Percentiles rank a stretch among this genome's conserved stretches.
These are phyloP conservation scores for Priceomyces carsonii DNA, from an alignment of 805 yeast genomes.

Conservation along the genomic window DNA sequence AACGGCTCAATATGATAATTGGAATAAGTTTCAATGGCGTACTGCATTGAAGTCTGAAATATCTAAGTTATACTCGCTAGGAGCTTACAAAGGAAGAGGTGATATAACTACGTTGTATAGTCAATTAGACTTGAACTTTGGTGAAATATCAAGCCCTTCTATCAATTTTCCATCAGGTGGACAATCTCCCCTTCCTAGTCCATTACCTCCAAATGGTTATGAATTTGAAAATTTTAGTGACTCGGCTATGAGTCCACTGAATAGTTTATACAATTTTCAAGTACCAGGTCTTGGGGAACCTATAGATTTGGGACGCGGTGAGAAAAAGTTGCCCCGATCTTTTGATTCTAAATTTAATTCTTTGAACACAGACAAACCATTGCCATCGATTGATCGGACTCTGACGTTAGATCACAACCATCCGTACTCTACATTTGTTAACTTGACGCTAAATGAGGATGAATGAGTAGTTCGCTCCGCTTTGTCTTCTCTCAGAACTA, in stretches of 20 bases:
- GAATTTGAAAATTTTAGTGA: constrained; percentile 21
- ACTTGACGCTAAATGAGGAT: not conserved
- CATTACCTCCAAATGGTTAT: constrained; percentile 2
- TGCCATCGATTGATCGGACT: constrained; percentile 15
- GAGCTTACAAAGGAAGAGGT: constrained; percentile 36
- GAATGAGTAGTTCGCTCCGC: too few relatives aligned
- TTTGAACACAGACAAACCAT: constrained; percentile 26
- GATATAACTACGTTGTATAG: constrained; percentile 34
- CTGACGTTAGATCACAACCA: constrained; percentile 17
- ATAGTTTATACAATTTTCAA: constrained; percentile 2
- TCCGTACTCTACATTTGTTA: constrained; percentile 12
- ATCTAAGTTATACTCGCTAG: constrained; percentile 13
- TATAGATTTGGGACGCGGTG: constrained; percentile 1
- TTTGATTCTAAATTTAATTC: constrained; percentile 5
- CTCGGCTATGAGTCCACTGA: constrained; percentile 4
- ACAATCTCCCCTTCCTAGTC: constrained; percentile 3
- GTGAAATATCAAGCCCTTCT: constrained; percentile 9
- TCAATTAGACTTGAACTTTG: constrained; percentile 11
- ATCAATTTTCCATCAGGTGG: constrained; percentile 5
- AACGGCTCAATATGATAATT: constrained; percentile 19
- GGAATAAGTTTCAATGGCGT: constrained; percentile 33
- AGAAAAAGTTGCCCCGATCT: constrained; percentile 1
- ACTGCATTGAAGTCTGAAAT: constrained; percentile 19
- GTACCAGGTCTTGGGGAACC: constrained; percentile 4
- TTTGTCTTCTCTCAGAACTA: too few relatives aligned